Percentiles rank a stretch among this genome's conserved stretches.
These are phyloP conservation scores for Paspalum notatum DNA, from an alignment of 176 grass and related monocot species.

Conservation along the genomic window DNA sequence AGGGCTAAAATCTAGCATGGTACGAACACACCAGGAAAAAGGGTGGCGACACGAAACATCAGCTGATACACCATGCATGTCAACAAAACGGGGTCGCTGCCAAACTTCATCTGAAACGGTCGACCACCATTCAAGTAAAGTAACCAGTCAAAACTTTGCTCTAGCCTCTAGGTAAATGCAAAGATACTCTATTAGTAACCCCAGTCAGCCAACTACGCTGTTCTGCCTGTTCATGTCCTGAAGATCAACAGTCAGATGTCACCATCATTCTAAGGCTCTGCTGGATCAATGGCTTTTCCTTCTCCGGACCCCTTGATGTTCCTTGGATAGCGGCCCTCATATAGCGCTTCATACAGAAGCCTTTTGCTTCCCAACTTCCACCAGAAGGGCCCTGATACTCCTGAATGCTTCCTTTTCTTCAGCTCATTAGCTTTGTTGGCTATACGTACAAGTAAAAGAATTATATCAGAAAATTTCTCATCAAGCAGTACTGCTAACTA, in stretches of 20 bases:
- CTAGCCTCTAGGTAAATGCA: constrained; percentile 11
- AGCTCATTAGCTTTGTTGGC: constrained; percentile 42
- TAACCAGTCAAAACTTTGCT: constrained; percentile 38
- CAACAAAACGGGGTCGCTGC: constrained; percentile 5
- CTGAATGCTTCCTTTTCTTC: constrained; percentile 57
- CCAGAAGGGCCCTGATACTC: constrained; percentile 69
- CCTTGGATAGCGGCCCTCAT: constrained; percentile 41
- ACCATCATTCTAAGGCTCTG: constrained; percentile 21
- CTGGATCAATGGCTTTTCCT: constrained; percentile 28
- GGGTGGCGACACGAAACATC: not conserved
- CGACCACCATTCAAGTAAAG: not conserved
- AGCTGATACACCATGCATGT: constrained; percentile 13
- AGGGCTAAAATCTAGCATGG: constrained; percentile 1
- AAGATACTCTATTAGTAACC: constrained; percentile 36
- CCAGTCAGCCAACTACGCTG: constrained; percentile 39
- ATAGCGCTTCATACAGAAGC: constrained; percentile 68
- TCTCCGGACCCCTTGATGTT: constrained; percentile 40
- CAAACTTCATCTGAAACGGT: constrained; percentile 23
- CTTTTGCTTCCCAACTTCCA: constrained; percentile 97
- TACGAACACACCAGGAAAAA: not conserved
- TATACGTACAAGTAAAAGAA: constrained; percentile 15
- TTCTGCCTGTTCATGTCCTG: constrained; percentile 45
- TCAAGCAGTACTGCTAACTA: not conserved
- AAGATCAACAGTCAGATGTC: constrained; percentile 35
- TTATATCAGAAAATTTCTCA: constrained; percentile 4